Evolutionary conservation across 441 rosid species (phyloP), one percentile per base, ranked within the genome.

Genomic region (Omphalea diandra): DNA sequence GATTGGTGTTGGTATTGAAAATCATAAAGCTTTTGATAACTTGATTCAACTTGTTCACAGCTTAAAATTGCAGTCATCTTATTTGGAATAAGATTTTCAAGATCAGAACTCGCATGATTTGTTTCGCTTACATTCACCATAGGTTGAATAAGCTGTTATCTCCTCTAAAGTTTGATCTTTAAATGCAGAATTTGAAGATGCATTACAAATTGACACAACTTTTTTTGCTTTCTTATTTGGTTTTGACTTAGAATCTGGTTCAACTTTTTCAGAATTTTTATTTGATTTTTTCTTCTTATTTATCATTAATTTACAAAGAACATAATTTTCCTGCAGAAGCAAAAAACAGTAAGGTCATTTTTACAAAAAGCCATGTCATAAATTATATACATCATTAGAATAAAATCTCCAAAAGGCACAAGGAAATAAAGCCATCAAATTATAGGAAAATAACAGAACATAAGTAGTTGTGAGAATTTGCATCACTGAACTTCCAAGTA

Each of bases 261-360:
- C 29, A 18, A 12, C 24, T 38, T 70, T 27, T 9, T 18, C 6
- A 1, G 26, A 4, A 26, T 70, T 70, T 52, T n/a, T 41, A 35
- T 5, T 31, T 11, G 38, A 29, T 18, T 52, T 70, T 12, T 61
- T 31, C 68, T 64, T 65, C 69, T 33, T 65, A 33, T 31, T 65
- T 47, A 65, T 52, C 68, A 26, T 40, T 47, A 71, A 53, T 71
- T 53, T 71, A 62, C 50, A 49, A 1, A 71, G 62, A 71, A 63
- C 62, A 41, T 36, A 71, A 29, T 71, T 62, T 5, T 38, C 74
- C 74, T 71, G 61, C 55, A 57, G 11, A 38, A 71, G 12, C 41
- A 47, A 0, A 7, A 59, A 65, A 31, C 2, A 46, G 1, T 3
- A 1, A 32, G 24, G 11, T 17, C 1, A 35, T 35, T 17, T n/a